phyloP scores from a whole-genome alignment of 2,329 filamentous ascomycete species.

The Pestalotiopsis sp. region DNA sequence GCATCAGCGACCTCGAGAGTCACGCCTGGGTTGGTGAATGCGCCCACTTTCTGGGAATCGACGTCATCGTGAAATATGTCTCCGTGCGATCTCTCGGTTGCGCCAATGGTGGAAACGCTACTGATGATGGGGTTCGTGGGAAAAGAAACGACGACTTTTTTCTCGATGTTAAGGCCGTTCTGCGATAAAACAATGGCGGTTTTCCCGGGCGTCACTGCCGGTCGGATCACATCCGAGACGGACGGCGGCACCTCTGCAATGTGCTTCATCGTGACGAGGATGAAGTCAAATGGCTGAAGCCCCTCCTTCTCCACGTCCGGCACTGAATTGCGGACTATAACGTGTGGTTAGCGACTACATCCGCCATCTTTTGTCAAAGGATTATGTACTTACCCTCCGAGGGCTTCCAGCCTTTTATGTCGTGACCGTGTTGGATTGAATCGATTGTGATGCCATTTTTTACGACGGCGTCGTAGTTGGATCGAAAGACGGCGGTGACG shows the following conservation, averaged over 20 bases:
- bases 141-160: conserved; percentile 50
- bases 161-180: conserved; percentile 66
- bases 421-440: conserved; percentile 54
- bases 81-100: conserved; percentile 47
- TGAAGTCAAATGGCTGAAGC: conserved; percentile 50
- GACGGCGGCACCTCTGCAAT: conserved; percentile 53
- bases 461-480: conserved; percentile 52
- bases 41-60: conserved; percentile 52
- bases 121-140: conserved; percentile 54
- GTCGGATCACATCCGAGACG: conserved; percentile 48
- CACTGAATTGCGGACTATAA: conserved; percentile 46
- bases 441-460: conserved; percentile 54
- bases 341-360: conserved; percentile 2
- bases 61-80: conserved; percentile 53
- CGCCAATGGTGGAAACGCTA: conserved; percentile 54
- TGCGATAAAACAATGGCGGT: conserved; percentile 61
- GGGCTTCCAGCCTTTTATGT: conserved; percentile 49
- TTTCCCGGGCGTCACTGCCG: conserved; percentile 50
- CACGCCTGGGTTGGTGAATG: conserved; percentile 43
- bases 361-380: neutral
- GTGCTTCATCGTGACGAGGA: conserved; percentile 61
- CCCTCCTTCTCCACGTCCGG: conserved; percentile 41
- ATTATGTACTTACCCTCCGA: conserved; percentile 19
- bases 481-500: conserved; percentile 57
- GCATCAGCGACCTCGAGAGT: conserved; percentile 20